phyloP scores from a whole-genome alignment of 176 grass and related monocot species.

The Pontederia paniculata region DNA sequence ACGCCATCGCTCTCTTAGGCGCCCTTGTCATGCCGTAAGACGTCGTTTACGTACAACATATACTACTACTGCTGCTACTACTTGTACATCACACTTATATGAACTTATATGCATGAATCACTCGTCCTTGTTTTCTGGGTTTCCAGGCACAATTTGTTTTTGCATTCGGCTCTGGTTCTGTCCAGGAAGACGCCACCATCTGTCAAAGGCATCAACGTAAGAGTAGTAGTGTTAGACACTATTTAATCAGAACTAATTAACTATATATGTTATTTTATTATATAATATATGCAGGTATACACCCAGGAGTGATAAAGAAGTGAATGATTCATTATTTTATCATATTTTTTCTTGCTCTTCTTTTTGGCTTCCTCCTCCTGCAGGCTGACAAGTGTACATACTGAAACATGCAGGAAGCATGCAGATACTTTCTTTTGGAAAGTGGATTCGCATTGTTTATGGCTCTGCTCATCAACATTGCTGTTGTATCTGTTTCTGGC shows the following conservation, averaged over 20 bases:
- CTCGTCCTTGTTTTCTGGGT: neutral
- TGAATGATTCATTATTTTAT: no score
- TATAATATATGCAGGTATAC: no score
- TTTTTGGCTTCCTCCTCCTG: no score
- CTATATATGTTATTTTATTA: no score
- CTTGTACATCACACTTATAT: no score
- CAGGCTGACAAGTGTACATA: neutral
- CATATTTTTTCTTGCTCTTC: no score
- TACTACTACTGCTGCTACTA: no score
- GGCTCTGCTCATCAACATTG: slow-evolving; percentile 76
- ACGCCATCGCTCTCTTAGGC: slow-evolving; percentile 49
- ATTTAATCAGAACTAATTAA: neutral
- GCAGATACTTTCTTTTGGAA: slow-evolving; percentile 76
- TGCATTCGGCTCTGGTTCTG: slow-evolving; percentile 83
- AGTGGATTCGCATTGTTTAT: slow-evolving; percentile 69
- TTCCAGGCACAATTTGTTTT: slow-evolving; percentile 79
- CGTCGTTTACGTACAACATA: no score
- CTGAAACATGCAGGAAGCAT: slow-evolving; percentile 43
- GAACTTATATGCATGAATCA: no score
- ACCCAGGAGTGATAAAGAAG: no score
- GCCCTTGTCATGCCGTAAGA: slow-evolving; percentile 71
- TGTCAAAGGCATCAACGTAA: slow-evolving; percentile 67
- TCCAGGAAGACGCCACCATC: slow-evolving; percentile 76
- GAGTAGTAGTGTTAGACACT: neutral
- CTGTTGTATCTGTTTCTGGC: slow-evolving; percentile 63